Base-by-base conservation (phyloP, 2,329 filamentous ascomycete species). In the Helotiales sp. region DNA sequence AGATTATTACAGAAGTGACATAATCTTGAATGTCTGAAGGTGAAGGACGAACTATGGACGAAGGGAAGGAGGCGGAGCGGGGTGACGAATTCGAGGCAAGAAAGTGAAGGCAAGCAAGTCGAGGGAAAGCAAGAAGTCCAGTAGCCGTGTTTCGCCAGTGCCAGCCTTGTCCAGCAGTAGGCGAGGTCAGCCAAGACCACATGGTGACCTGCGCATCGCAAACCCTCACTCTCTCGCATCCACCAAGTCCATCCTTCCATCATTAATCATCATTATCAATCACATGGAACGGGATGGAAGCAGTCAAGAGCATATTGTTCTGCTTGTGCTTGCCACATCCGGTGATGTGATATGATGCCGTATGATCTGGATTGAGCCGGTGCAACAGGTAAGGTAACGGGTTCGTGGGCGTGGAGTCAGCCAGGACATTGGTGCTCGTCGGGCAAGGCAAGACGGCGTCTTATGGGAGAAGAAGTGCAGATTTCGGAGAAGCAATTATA, bases 1-100 rank as follows among this genome's bases (percentile, higher is more conserved):
- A 50, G 57, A 34, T 30, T 28, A 57, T 57, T 34, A 61, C 47
- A 40, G 49, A 66, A 34, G 57, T 69, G 61, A 60, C 57, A 66
- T 66, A 66, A 66, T 63, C 64, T 28, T 34, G 37, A 55, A 22
- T 13, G 24, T 5, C 26, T 45, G n/a, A 61, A 37, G 30, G 17
- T 22, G 17, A 26, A 20, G 7, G 37, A 32, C 7, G 40, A 8
- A 50, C 8, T 34, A 24, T 15, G n/a, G 45, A 13, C 7, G 58
- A 10, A 52, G 57, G 26, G 20, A 34, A 32, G 15, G 45, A 50
- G 59, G 59, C 43, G 47, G 43, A 37, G 32, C 30, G 30, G 30
- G 54, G 13, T 52, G 57, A 60, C 24, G 57, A 47, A n/a, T 24
- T 28, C n/a, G 45, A 61, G 43, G 32, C 17, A 32, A 37, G 7